Percentiles rank a stretch among this genome's conserved stretches.
Evolutionary conservation across 2,329 filamentous ascomycete genomes (phyloP).

Genomic region (Calonectria henricotiae): DNA sequence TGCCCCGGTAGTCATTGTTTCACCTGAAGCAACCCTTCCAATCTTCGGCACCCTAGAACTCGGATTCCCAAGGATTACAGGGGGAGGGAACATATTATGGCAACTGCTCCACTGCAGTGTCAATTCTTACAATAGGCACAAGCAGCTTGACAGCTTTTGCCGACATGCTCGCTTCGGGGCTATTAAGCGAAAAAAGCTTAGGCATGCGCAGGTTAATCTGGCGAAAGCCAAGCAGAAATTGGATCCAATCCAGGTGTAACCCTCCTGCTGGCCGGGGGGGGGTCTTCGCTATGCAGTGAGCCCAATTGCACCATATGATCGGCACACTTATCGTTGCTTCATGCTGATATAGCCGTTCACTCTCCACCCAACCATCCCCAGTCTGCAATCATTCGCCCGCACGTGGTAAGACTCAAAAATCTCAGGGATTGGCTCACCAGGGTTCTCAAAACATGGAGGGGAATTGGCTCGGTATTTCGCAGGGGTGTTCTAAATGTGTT

Average conservation of each 20-base stretch:
- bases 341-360: neutral
- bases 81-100: too few relatives aligned
- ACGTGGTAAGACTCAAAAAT: neutral
- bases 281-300: neutral
- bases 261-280: neutral
- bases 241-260: conserved; percentile 6
- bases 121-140: too few relatives aligned
- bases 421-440: conserved; percentile 7
- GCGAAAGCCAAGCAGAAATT: conserved; percentile 4
- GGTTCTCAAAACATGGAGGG: conserved; percentile 17
- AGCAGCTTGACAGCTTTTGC: neutral
- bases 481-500: neutral
- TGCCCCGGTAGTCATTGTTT: too few relatives aligned
- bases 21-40: too few relatives aligned
- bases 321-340: conserved; percentile 11
- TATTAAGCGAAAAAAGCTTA: conserved; percentile 5
- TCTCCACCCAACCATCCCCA: neutral
- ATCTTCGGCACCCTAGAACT: too few relatives aligned
- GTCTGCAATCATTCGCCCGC: neutral
- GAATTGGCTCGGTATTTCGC: neutral
- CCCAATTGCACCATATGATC: conserved; percentile 21
- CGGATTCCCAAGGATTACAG: too few relatives aligned
- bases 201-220: conserved; percentile 3
- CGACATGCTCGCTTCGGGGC: neutral
- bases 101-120: too few relatives aligned